Conservation (phyloP, 441 rosid genomes). For the Syzygium syzygioides region DNA sequence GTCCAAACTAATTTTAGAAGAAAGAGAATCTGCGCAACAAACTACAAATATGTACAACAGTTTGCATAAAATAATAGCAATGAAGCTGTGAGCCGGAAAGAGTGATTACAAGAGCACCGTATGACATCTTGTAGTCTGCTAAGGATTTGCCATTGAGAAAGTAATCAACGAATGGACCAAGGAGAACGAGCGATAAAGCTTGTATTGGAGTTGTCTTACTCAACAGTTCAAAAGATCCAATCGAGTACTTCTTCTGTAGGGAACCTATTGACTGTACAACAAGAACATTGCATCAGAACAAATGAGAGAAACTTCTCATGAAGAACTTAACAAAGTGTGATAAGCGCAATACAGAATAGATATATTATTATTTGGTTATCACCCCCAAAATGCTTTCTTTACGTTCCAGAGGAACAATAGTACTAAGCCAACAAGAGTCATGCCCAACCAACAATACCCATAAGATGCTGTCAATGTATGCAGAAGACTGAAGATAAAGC, state of each 20-base stretch:
- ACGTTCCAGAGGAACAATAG: not conserved
- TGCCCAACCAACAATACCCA: not conserved
- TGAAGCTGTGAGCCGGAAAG: not conserved
- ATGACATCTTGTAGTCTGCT: conserved; percentile 55
- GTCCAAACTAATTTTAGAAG: not conserved
- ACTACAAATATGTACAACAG: not conserved
- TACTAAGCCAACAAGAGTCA: not conserved
- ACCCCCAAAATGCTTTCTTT: not conserved
- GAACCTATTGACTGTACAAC: conserved; percentile 83
- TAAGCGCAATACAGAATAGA: not conserved
- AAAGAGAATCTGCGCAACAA: not conserved
- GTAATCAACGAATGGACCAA: conserved; percentile 87
- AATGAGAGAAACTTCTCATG: not conserved
- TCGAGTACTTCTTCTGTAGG: conserved; percentile 79
- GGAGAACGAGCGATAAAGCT: conserved; percentile 74
- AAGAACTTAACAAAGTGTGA: not conserved
- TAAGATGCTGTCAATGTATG: not conserved
- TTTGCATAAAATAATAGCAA: not conserved
- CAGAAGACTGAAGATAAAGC: not conserved
- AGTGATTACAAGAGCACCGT: conserved; percentile 64
- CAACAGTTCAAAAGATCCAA: conserved; percentile 89
- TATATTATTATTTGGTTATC: not conserved
- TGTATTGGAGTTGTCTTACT: conserved; percentile 97
- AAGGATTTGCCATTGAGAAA: conserved; percentile 58
- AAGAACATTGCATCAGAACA: not conserved